Evolutionary conservation across 306 rosid species (phyloP), one percentile per base, ranked within the genome.

Genomic region (Oxytropis ochrocephala): DNA sequence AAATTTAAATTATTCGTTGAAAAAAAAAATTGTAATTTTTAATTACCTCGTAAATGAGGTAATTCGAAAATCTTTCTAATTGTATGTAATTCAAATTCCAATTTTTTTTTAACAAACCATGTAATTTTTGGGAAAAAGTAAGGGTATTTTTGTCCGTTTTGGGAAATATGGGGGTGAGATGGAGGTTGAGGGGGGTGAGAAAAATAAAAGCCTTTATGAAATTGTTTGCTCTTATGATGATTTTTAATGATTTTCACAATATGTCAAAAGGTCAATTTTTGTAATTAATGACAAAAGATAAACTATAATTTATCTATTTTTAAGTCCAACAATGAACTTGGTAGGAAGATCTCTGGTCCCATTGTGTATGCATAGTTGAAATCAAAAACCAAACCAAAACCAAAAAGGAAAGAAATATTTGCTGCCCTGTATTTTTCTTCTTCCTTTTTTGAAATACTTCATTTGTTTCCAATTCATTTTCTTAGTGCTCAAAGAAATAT

Each of bases 321-420:
- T 55, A 53, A 32, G 61, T 51, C 64, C 48, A 76, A 60, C 64
- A 51, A 60, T 35, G 33, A 41, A 60, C 49, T 51, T 18, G 8
- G 33, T 27, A 39, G 80, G 60, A 42, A 47, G 29, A 67, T 57
- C 44, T 30, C 38, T 47, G 67, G 69, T 58, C 63, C 55, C 63
- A 21, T 58, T 49, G 60, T 29, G 46, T 13, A 14, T 13, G 16
- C 21, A 52, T 58, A 29, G 67, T 36, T 38, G 76, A 62, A 69
- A 63, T 70, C 72, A 77, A 63, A 61, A 70, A 53, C 54, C 46
- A 39, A 39, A 62, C 36, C 72, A 77, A 33, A 19, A 77, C 59
- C 50, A 63, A 77, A 52, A 69, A 4, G 59, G 64, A 69, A 63
- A 62, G 57, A 69, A 63, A 62, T 35, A 63, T 63, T 62, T 48